These are phyloP conservation scores for Chrysosporium queenslandicum DNA, from an alignment of 2,329 filamentous ascomycete species.

Conservation along the genomic window DNA sequence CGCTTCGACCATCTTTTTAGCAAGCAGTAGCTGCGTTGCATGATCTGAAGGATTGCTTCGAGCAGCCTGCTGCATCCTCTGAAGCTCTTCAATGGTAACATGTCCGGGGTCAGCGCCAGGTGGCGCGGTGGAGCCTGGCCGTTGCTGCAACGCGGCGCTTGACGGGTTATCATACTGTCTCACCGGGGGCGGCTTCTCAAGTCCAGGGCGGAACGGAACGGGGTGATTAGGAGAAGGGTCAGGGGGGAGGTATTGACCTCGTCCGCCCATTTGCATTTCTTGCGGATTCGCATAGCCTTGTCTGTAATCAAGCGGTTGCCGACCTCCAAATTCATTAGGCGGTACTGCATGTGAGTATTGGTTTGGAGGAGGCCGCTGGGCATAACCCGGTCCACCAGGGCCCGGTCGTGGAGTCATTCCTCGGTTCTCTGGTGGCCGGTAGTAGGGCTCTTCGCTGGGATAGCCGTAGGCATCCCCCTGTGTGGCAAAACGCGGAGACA, in stretches of 20 bases:
- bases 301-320: constrained; percentile 4
- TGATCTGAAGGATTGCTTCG: constrained; percentile 65
- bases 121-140: constrained; percentile 4
- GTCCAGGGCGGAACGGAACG: constrained; percentile 44
- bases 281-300: neutral
- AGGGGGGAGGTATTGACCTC: constrained; percentile 24
- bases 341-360: constrained; percentile 1
- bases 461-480: constrained; percentile 19
- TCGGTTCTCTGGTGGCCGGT: constrained; percentile 11
- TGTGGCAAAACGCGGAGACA: constrained; percentile 11
- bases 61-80: constrained; percentile 60
- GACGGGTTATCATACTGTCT: constrained; percentile 43
- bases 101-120: neutral
- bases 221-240: constrained; percentile 49
- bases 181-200: constrained; percentile 44
- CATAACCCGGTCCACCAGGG: neutral
- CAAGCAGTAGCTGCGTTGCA: constrained; percentile 59
- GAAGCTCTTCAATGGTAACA: constrained; percentile 64
- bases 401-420: constrained; percentile 14
- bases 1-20: constrained; percentile 78
- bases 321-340: neutral
- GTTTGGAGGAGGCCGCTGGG: neutral
- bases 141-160: constrained; percentile 27
- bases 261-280: constrained; percentile 18
- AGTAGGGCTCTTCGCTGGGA: constrained; percentile 9